Evolutionary conservation across 106 monocot species (phyloP).

Genomic region (Xerophyta viscosa): DNA sequence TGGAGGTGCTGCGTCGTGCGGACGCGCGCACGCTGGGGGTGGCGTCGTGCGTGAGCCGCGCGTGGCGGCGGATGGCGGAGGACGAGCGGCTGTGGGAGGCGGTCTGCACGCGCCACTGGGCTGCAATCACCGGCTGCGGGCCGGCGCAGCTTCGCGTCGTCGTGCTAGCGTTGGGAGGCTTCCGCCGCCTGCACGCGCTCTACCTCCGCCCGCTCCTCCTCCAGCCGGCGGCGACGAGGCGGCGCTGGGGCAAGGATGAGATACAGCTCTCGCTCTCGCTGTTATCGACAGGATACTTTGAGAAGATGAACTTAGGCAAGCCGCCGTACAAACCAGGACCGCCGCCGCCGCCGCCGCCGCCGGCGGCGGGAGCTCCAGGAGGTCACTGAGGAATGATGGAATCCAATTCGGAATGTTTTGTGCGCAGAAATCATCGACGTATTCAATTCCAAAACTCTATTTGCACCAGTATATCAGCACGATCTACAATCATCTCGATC

Average conservation of each 20-base stretch:
- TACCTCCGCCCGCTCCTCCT: slow-evolving; percentile 26
- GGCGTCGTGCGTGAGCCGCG: slow-evolving; percentile 28
- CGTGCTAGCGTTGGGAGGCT: slow-evolving; percentile 35
- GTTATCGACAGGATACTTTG: slow-evolving; percentile 27
- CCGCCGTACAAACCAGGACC: too few relatives aligned
- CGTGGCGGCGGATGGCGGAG: slow-evolving; percentile 31
- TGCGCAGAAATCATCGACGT: too few relatives aligned
- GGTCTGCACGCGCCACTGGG: slow-evolving; percentile 25
- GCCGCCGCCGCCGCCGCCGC: too few relatives aligned
- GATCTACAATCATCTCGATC: too few relatives aligned
- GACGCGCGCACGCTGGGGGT: slow-evolving; percentile 24
- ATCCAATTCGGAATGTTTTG: too few relatives aligned
- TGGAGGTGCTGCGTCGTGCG: slow-evolving; percentile 31
- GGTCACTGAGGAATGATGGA: too few relatives aligned
- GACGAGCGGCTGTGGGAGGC: slow-evolving; percentile 45
- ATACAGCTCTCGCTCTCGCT: slow-evolving; percentile 31
- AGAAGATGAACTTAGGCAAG: slow-evolving; percentile 14
- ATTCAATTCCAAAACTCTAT: too few relatives aligned
- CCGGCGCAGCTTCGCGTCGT: slow-evolving; percentile 23
- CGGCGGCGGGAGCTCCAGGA: too few relatives aligned
- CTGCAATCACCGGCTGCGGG: slow-evolving; percentile 14
- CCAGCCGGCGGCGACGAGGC: background rate
- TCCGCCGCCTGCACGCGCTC: slow-evolving; percentile 34
- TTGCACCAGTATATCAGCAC: too few relatives aligned
- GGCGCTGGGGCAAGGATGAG: slow-evolving; percentile 33